These are phyloP conservation scores for Talaromyces borbonicus DNA, from an alignment of 495 filamentous ascomycete genomes.

Conservation along the genomic window DNA sequence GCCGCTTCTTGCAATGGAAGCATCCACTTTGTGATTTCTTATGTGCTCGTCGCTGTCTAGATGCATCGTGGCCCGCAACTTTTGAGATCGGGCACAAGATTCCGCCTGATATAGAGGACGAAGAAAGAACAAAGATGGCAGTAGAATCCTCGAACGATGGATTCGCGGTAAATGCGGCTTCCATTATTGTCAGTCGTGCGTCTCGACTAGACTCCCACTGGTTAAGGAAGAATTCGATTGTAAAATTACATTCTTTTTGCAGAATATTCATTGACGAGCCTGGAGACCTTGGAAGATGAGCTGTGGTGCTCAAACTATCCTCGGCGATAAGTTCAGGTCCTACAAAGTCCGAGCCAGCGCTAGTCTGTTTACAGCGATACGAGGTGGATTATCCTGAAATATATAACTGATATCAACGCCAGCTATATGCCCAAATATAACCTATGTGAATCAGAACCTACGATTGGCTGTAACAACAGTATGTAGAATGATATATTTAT, in stretches of 20 bases:
- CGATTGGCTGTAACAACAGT: too few relatives aligned
- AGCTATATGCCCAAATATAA: too few relatives aligned
- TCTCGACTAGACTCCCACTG: too few relatives aligned
- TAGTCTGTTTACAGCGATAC: conserved; percentile 1
- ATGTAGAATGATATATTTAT: too few relatives aligned
- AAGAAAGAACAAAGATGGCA: background rate
- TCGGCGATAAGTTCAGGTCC: background rate
- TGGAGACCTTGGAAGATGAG: background rate
- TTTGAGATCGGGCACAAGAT: background rate
- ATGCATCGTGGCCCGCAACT: background rate
- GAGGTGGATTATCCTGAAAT: conserved; percentile 2
- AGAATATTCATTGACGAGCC: background rate
- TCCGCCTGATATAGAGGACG: background rate
- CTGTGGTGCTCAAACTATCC: background rate
- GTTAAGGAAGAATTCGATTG: too few relatives aligned
- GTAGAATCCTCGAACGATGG: background rate
- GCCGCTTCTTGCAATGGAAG: conserved; percentile 46
- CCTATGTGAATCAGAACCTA: too few relatives aligned
- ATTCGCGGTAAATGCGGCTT: background rate
- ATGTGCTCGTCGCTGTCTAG: conserved; percentile 29
- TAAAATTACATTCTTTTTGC: too few relatives aligned
- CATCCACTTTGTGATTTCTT: conserved; percentile 49
- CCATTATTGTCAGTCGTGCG: too few relatives aligned
- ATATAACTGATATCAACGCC: too few relatives aligned
- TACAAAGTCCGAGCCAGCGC: background rate